These are phyloP conservation scores for Nicotiana benthamiana DNA, from an alignment of 257 asterid species.

Conservation along the genomic window DNA sequence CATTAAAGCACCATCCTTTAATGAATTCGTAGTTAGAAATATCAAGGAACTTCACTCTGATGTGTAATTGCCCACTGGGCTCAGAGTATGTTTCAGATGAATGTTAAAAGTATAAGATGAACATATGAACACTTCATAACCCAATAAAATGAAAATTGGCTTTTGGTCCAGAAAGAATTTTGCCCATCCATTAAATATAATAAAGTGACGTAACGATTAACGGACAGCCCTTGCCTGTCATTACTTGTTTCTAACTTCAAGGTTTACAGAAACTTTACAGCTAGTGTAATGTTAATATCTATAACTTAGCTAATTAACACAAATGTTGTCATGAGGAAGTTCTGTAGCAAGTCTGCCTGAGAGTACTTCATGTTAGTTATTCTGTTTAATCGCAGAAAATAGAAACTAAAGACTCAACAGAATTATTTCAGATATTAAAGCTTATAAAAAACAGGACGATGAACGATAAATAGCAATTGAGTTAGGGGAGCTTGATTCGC, in stretches of 20 bases:
- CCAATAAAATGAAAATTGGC: background rate
- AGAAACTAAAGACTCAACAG: background rate
- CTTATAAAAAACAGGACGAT: background rate
- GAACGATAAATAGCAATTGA: background rate
- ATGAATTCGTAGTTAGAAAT: background rate
- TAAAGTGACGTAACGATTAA: background rate
- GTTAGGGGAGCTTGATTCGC: background rate
- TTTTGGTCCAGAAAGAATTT: background rate
- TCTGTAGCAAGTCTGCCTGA: background rate
- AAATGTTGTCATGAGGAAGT: background rate
- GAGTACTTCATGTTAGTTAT: background rate
- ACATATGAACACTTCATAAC: background rate
- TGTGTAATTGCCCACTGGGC: background rate
- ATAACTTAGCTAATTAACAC: background rate
- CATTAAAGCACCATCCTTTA: background rate
- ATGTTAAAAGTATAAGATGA: background rate
- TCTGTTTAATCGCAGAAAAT: background rate
- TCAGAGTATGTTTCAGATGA: background rate
- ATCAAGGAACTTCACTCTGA: background rate
- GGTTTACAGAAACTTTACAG: background rate
- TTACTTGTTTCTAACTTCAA: background rate
- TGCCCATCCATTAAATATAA: background rate
- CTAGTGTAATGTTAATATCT: background rate
- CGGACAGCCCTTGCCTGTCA: background rate
- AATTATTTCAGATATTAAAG: background rate